phyloP scores from a whole-genome alignment of 805 yeast species.

The Ogataea nakhonphanomensis region DNA sequence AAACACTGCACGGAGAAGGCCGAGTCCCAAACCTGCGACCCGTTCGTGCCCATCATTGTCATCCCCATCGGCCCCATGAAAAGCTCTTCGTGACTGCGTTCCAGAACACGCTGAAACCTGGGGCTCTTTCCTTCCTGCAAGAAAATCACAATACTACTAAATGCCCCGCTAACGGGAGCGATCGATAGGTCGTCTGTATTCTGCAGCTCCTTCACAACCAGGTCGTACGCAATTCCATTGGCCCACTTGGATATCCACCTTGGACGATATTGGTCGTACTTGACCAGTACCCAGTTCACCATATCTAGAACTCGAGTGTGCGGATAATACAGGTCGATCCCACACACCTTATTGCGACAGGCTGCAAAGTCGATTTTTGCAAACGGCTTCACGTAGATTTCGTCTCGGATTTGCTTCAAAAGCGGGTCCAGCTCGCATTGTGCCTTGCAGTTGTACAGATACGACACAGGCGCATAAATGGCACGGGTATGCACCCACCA shows the following conservation, averaged over 20 bases:
- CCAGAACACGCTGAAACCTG: slow-evolving; percentile 51
- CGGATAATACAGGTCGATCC: slow-evolving; percentile 91
- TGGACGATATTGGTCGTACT: slow-evolving; percentile 79
- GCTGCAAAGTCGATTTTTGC: slow-evolving; percentile 62
- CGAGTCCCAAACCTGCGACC: slow-evolving; percentile 96
- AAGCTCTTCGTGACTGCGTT: slow-evolving; percentile 68
- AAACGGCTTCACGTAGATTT: slow-evolving; percentile 69
- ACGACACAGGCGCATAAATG: slow-evolving; percentile 83
- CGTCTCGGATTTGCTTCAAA: slow-evolving; percentile 62
- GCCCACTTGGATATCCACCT: slow-evolving; percentile 57
- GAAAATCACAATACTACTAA: slow-evolving; percentile 70
- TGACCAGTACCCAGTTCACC: slow-evolving; percentile 55
- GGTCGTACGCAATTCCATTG: slow-evolving; percentile 51
- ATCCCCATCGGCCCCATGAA: slow-evolving; percentile 89
- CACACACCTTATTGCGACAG: slow-evolving; percentile 83
- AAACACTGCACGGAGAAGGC: slow-evolving; percentile 87
- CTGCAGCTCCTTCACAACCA: slow-evolving; percentile 66
- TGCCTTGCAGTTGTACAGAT: slow-evolving; percentile 56
- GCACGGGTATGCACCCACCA: slow-evolving; percentile 99
- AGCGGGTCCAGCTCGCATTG: slow-evolving; percentile 63
- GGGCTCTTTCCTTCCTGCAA: slow-evolving; percentile 68
- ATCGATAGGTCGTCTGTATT: slow-evolving; percentile 83
- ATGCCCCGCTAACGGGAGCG: slow-evolving; percentile 91
- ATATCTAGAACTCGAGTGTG: slow-evolving; percentile 67
- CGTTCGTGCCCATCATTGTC: slow-evolving; percentile 95